These are phyloP conservation scores for Themeda triandra DNA, from an alignment of 176 grass and related monocot species.

Conservation along the genomic window DNA sequence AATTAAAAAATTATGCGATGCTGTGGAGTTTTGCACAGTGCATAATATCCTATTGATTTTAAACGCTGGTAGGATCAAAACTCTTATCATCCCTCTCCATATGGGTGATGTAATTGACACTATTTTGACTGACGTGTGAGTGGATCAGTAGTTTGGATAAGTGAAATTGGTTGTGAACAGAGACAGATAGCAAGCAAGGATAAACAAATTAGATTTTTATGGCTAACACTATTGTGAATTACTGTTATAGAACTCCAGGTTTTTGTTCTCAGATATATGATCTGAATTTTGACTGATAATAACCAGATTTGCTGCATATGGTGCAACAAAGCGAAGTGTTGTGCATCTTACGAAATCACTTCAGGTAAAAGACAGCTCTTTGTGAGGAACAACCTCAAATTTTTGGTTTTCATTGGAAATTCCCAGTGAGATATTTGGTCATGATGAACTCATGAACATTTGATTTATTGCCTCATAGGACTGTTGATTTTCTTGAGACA, in stretches of 20 bases:
- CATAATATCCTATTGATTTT: not conserved
- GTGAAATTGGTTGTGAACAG: not conserved
- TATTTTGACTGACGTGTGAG: not conserved
- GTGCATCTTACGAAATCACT: constrained; percentile 96
- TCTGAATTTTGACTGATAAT: constrained; percentile 20
- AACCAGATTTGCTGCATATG: constrained; percentile 90
- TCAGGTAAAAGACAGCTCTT: constrained; percentile 52
- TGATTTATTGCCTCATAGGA: not conserved
- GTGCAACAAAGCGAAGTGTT: constrained; percentile 90
- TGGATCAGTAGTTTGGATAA: constrained; percentile 11
- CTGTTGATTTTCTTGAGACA: not conserved
- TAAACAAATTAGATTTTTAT: constrained; percentile 23
- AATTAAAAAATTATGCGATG: not conserved
- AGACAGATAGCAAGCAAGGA: constrained; percentile 17
- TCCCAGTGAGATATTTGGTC: not conserved
- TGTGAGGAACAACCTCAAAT: not conserved
- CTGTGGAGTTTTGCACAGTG: not conserved
- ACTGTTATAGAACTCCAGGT: not conserved
- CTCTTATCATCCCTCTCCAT: not conserved
- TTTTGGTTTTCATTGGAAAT: constrained; percentile 13
- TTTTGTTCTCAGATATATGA: not conserved
- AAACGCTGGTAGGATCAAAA: not conserved
- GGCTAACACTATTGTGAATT: not conserved
- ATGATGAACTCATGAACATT: constrained; percentile 11
- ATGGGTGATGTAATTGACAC: not conserved